phyloP scores from a whole-genome alignment of 805 yeast species.

The Metschnikowia borealis region DNA sequence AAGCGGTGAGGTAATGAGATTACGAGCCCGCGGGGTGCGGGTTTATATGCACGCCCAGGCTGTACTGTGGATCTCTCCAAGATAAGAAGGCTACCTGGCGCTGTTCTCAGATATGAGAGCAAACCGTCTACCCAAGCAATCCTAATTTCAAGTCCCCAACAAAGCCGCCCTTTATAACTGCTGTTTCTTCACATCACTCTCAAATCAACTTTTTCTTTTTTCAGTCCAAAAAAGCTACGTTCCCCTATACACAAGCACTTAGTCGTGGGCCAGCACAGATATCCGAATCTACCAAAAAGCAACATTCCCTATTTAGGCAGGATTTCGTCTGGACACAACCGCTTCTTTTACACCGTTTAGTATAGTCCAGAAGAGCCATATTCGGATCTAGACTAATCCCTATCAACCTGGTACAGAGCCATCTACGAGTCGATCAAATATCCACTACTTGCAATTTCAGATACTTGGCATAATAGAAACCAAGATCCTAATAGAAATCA shows the following conservation, averaged over 20 bases:
- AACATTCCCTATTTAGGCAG: neutral
- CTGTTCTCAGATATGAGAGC: neutral
- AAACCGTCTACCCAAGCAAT: neutral
- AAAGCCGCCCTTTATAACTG: neutral
- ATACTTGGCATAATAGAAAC: too few species aligned
- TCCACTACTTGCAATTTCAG: too few species aligned
- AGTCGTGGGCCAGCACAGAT: neutral
- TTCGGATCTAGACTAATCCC: too few species aligned
- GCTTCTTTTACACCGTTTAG: too few species aligned
- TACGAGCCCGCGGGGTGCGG: too few species aligned
- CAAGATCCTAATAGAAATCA: too few species aligned
- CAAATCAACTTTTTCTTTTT: neutral
- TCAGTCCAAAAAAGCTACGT: neutral
- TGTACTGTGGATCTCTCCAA: conserved; percentile 1
- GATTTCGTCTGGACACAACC: too few species aligned
- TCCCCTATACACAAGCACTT: neutral
- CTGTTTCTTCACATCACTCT: neutral
- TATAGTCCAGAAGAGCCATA: too few species aligned
- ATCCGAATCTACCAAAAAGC: neutral
- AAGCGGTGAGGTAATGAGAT: too few species aligned
- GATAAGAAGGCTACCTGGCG: neutral
- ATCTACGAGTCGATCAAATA: too few species aligned
- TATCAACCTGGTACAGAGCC: too few species aligned
- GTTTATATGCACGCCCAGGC: neutral
- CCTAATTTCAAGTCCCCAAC: neutral